Evolutionary conservation across 2,329 filamentous ascomycete genomes (phyloP).

Genomic region (Graphilbum sp.): DNA sequence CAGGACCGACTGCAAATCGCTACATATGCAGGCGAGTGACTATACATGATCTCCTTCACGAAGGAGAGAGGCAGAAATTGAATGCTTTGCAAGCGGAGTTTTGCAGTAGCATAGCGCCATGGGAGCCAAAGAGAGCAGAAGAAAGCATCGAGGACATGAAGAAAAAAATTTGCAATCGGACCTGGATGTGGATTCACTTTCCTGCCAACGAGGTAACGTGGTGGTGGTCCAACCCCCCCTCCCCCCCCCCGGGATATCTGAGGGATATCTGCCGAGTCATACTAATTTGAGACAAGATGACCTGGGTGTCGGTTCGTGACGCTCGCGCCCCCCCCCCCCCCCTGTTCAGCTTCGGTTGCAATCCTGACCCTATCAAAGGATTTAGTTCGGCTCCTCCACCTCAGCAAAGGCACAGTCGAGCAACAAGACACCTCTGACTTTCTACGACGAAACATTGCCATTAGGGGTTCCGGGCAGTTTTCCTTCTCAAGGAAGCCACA

Average conservation of each 20-base stretch:
- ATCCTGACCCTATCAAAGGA: neutral
- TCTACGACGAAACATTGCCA: no score
- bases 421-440: neutral
- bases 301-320: neutral
- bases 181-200: constrained; percentile 3
- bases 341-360: neutral
- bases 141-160: neutral
- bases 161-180: neutral
- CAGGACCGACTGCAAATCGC: neutral
- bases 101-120: neutral
- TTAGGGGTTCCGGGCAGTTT: neutral
- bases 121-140: no score
- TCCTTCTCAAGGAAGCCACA: neutral
- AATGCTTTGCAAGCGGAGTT: neutral
- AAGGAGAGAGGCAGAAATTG: neutral
- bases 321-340: no score
- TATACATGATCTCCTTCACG: neutral
- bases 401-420: no score
- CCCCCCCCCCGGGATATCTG: no score
- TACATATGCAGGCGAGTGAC: neutral
- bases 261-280: no score
- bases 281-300: no score
- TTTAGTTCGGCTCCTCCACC: neutral
- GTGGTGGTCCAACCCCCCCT: no score
- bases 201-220: neutral